Base-by-base conservation (phyloP, 2,329 filamentous ascomycete species). In the Helminthosporium solani region DNA sequence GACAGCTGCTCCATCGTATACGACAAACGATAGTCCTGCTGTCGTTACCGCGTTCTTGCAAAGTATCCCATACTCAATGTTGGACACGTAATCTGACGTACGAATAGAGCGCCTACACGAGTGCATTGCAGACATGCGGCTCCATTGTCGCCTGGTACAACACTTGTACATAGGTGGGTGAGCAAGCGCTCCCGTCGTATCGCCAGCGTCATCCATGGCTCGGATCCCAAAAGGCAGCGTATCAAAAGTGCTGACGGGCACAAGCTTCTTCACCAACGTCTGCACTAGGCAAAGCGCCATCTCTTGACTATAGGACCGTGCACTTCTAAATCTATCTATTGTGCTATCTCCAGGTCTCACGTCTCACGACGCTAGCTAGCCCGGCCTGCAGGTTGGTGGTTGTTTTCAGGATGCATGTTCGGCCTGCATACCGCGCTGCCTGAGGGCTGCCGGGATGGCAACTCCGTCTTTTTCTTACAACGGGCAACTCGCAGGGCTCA, bases 51-150 rank as follows among this genome's bases (percentile, higher is more conserved):
- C 28, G 19, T n/a, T 14, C 25, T 25, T 31, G 7, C 9, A 16
- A 19, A 25, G 33, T 20, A 19, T 15, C 11, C 3, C 11, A 23
- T 39, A 14, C 28, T 28, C 18, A 20, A 12, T 19, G n/a, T 33
- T 33, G 34, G 47, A 19, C 38, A 28, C 15, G 28, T 36, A 12
- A 12, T 12, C 5, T 31, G 14, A 6, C 45, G 56, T 51, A 50
- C 66, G 55, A 63, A 67, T 66, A 31, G 56, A 62, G 58, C 47
- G 54, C 60, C 53, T 61, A 56, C 61, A 63, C 63, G 53, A 59
- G 47, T 40, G 52, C 40, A 47, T 54, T 52, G 55, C 54, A 50
- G 44, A 49, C 42, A 59, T 66, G 63, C 64, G 64, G 64, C 61
- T 68, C 63, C 57, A 50, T 40, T 30, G 43, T 28, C 31, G 21